Conservation (phyloP, 805 yeast species). For the Nakazawaea populi region DNA sequence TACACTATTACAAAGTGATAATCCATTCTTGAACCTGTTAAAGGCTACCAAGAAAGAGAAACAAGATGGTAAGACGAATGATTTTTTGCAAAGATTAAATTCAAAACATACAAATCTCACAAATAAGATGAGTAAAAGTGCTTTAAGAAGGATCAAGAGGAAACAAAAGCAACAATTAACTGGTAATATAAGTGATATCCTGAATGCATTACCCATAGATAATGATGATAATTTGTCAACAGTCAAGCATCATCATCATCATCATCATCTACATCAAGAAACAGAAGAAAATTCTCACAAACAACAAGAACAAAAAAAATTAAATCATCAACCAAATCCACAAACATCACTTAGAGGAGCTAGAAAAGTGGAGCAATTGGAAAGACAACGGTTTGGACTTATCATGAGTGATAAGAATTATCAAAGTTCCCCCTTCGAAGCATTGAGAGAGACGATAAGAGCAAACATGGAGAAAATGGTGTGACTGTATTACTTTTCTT, state of each 20-base stretch:
- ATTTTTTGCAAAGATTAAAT: constrained; percentile 33
- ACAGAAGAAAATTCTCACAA: background rate
- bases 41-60: constrained; percentile 52
- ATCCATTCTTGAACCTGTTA: constrained; percentile 47
- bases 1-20: constrained; percentile 19
- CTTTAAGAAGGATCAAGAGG: constrained; percentile 59
- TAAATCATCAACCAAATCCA: constrained; percentile 29
- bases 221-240: too few relatives aligned
- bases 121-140: constrained; percentile 57
- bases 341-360: constrained; percentile 33
- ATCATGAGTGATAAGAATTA: constrained; percentile 51
- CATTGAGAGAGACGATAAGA: constrained; percentile 55
- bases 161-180: constrained; percentile 54
- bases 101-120: constrained; percentile 26
- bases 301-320: constrained; percentile 22
- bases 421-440: constrained; percentile 55
- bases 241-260: too few relatives aligned
- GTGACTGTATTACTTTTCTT: background rate
- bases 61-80: constrained; percentile 30
- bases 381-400: constrained; percentile 50
- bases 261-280: constrained; percentile 12
- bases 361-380: constrained; percentile 49
- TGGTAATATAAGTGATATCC: constrained; percentile 62
- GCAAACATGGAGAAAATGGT: constrained; percentile 14
- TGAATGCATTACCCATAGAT: constrained; percentile 41